phyloP scores from a whole-genome alignment of 2,329 filamentous ascomycete genomes.

The Verticillium tricorpus region DNA sequence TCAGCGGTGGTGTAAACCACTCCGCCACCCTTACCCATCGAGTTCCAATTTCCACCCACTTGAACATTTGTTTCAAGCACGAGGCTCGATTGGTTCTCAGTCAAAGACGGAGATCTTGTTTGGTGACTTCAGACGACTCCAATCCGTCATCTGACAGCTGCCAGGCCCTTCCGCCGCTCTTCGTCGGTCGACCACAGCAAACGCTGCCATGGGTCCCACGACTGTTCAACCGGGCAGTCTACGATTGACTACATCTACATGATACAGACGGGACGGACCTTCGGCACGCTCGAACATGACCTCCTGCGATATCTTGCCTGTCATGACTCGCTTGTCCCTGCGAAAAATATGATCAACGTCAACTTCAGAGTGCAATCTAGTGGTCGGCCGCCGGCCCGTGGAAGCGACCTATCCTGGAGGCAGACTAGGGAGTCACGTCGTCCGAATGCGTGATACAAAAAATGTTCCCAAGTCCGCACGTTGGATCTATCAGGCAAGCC shows the following conservation, averaged over 20 bases:
- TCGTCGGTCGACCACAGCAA: background rate
- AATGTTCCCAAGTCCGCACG: too few species aligned
- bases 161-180: too few species aligned
- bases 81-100: background rate
- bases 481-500: too few species aligned
- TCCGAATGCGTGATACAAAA: background rate
- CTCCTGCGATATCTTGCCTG: background rate
- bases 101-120: background rate
- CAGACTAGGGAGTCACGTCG: background rate
- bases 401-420: background rate
- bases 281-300: background rate
- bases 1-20: background rate
- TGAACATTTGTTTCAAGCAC: background rate
- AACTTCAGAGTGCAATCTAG: background rate
- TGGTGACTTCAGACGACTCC: background rate
- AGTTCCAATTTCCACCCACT: background rate
- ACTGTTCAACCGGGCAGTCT: background rate
- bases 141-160: background rate
- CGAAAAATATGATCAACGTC: background rate
- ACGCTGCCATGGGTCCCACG: background rate
- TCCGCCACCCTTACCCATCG: background rate
- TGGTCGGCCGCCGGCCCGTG: background rate
- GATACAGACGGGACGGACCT: background rate
- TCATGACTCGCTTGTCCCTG: background rate
- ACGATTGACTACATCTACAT: background rate